phyloP scores from a whole-genome alignment of 192 early-diverging fungal species.

The Podochytrium sp. region DNA sequence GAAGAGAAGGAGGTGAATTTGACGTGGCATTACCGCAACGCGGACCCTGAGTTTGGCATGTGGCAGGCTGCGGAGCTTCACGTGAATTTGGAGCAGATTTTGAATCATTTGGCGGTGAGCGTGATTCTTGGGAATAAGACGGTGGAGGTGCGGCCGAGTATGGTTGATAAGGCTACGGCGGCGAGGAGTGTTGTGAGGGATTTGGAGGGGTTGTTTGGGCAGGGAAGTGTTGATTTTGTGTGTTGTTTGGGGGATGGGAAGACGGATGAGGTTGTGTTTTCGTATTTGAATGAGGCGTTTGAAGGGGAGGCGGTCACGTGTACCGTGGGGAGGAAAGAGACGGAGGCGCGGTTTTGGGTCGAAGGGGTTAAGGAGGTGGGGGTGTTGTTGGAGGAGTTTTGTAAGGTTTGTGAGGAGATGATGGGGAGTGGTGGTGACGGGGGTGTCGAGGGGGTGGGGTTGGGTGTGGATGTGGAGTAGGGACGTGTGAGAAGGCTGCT shows the following conservation, averaged over 20 bases:
- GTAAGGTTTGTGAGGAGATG: not conserved
- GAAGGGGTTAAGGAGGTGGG: conserved; percentile 60
- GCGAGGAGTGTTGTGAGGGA: conserved; percentile 87
- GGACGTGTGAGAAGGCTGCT: not conserved
- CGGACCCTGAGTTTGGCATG: conserved; percentile 83
- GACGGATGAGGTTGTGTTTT: conserved; percentile 95
- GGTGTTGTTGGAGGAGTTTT: conserved; percentile 34
- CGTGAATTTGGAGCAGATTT: conserved; percentile 93
- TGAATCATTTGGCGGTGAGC: conserved; percentile 90
- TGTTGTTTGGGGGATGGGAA: conserved; percentile 93
- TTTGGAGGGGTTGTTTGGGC: conserved; percentile 40
- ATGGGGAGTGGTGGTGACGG: not conserved
- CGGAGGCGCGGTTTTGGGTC: conserved; percentile 87
- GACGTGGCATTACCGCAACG: conserved; percentile 98
- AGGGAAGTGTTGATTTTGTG: conserved; percentile 61
- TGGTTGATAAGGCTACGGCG: conserved; percentile 90
- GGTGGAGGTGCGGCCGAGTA: conserved; percentile 90
- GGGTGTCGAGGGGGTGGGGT: not conserved
- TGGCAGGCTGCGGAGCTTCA: conserved; percentile 99
- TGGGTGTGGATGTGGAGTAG: not conserved
- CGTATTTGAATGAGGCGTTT: conserved; percentile 43
- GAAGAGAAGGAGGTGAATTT: conserved; percentile 99
- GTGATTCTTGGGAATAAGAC: conserved; percentile 94
- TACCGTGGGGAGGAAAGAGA: conserved; percentile 97
- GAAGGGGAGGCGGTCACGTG: conserved; percentile 64